These are phyloP conservation scores for Metarhizium robertsii DNA, from an alignment of 2,329 filamentous ascomycete species.

Conservation along the genomic window DNA sequence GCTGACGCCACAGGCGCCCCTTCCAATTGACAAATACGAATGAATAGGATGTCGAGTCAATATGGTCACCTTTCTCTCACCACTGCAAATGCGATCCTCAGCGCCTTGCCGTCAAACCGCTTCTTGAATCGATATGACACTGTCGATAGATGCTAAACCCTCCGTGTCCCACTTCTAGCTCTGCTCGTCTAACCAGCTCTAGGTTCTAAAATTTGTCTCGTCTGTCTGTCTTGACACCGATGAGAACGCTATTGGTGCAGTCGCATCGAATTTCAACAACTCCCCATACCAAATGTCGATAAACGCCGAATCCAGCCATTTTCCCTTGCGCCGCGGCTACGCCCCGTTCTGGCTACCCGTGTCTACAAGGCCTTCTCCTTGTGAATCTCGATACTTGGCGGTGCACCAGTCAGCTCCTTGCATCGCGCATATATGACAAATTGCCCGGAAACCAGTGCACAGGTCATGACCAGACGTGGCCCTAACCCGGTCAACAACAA, in stretches of 20 bases:
- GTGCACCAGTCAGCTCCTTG: slow-evolving; percentile 42
- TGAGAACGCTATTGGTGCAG: not conserved
- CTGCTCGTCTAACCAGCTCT: not conserved
- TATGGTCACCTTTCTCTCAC: no score
- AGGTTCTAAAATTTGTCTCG: not conserved
- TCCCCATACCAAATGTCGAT: not conserved
- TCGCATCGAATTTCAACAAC: not conserved
- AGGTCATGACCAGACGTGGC: slow-evolving; percentile 44
- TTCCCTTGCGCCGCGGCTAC: not conserved
- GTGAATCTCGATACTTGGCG: slow-evolving; percentile 42
- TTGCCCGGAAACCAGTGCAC: slow-evolving; percentile 40
- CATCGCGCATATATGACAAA: slow-evolving; percentile 48
- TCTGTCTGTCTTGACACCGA: not conserved
- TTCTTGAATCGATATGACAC: no score
- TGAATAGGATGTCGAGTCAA: no score
- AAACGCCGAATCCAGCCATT: not conserved
- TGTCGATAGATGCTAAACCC: not conserved
- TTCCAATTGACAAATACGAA: no score
- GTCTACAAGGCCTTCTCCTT: slow-evolving; percentile 29
- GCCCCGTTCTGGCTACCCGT: not conserved
- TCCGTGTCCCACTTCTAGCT: not conserved
- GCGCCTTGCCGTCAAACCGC: no score
- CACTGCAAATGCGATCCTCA: no score
- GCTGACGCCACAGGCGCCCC: no score
- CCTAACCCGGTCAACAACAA: slow-evolving; percentile 38